Conservation (phyloP, 768 basidiomycete species). For the Mycena floridula region DNA sequence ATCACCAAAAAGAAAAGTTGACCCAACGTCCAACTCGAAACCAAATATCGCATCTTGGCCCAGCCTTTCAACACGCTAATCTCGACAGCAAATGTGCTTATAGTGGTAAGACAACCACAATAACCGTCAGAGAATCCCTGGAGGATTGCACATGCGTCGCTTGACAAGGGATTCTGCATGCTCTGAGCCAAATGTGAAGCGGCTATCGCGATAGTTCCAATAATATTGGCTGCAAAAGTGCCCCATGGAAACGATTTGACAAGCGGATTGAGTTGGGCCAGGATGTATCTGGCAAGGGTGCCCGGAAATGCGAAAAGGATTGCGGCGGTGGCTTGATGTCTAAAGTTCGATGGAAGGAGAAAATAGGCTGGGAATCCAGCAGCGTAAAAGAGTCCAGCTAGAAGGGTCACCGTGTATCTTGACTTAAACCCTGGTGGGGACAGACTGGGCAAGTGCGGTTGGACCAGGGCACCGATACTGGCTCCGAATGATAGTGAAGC, state of each 20-base stretch:
- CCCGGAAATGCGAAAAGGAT: conserved; percentile 89
- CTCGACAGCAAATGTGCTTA: conserved; percentile 91
- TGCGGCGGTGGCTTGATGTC: conserved; percentile 79
- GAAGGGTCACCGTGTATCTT: conserved; percentile 43
- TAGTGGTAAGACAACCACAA: conserved; percentile 91
- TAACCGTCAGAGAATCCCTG: conserved; percentile 88
- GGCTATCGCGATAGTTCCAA: conserved; percentile 82
- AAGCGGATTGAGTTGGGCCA: conserved; percentile 69
- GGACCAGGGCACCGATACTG: conserved; percentile 43
- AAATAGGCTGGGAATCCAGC: conserved; percentile 78
- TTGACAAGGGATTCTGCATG: conserved; percentile 33
- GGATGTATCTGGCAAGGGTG: conserved; percentile 73
- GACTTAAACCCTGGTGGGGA: conserved; percentile 34
- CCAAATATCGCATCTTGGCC: conserved; percentile 63
- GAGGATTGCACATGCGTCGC: conserved; percentile 60
- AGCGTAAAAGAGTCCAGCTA: conserved; percentile 64
- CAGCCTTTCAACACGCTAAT: conserved; percentile 47
- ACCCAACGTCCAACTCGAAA: conserved; percentile 60
- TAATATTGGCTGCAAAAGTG: conserved; percentile 67
- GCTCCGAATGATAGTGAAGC: conserved; percentile 73
- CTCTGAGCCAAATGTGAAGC: conserved; percentile 68
- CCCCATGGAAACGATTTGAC: conserved; percentile 65
- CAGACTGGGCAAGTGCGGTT: conserved; percentile 34
- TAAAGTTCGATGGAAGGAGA: conserved; percentile 57
- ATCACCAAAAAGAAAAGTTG: conserved; percentile 70